phyloP scores from a whole-genome alignment of 129 eudicot genomes.

The Lonicera japonica region DNA sequence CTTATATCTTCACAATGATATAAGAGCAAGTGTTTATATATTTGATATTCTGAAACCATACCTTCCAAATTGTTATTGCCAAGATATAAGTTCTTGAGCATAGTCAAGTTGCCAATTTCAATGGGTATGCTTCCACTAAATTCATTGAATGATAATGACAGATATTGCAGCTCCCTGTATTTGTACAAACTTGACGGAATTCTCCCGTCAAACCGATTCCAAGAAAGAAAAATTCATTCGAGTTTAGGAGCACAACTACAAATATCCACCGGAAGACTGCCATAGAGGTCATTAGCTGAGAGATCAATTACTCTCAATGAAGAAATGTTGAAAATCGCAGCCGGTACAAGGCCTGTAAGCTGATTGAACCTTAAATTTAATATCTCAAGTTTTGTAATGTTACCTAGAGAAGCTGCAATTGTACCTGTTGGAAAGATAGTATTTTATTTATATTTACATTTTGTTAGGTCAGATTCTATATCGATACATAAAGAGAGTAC shows the following conservation, averaged over 20 bases:
- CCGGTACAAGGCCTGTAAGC: conserved; percentile 32
- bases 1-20: too few species aligned
- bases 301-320: background rate
- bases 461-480: too few species aligned
- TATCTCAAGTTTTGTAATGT: conserved; percentile 17
- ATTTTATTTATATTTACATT: too few species aligned
- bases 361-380: conserved; percentile 11
- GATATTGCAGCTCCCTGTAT: conserved; percentile 21
- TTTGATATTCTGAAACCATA: background rate
- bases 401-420: conserved; percentile 13
- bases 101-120: conserved; percentile 36
- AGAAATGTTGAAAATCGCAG: conserved; percentile 22
- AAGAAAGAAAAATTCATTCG: background rate
- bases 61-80: conserved; percentile 22
- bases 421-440: too few species aligned
- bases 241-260: background rate
- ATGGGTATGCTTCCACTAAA: conserved; percentile 26
- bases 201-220: conserved; percentile 21
- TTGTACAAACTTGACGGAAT: conserved; percentile 20
- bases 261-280: conserved; percentile 13
- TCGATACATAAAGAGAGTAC: too few species aligned
- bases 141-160: conserved; percentile 17
- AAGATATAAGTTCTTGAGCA: conserved; percentile 21
- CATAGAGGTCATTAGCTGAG: conserved; percentile 9
- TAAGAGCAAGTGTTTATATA: too few species aligned